Base-by-base conservation (phyloP, 331 rosid genomes). In the Erythrophleum ivorense region DNA sequence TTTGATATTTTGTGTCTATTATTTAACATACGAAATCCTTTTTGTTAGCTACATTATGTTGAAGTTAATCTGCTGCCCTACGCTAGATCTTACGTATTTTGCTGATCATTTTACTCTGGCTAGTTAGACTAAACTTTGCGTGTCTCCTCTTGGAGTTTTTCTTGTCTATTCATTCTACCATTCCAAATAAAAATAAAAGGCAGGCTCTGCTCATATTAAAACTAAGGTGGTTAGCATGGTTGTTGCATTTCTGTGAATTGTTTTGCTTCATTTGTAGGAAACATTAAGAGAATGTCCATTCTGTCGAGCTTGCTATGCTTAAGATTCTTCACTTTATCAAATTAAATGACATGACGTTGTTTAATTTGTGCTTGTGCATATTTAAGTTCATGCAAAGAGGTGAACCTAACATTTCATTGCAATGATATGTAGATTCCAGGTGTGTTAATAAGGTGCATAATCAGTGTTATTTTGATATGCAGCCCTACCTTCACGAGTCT, bases 401-500 rank as follows among this genome's bases (percentile, higher is more conserved):
- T 13, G 1, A 62, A 10, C 66, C 40, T 60, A 29, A 16, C 11
- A 38, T 60, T 59, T 60, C 66, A 4, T 7, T 14, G 19, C 29
- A 66, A 18, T 38, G 71, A 38, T 36, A 9, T 18, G 2, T 16
- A 16, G 29, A 66, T 66, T 38, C 7, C 8, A 7, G 71, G 3
- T 16, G 29, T 18, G 13, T 14, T 36, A 34, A 64, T 36, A 33
- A 5, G 46, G 7, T 18, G 13, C 31, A 66, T 40, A 7, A 66
- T 38, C 14, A 2, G n/a, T 40, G 31, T n/a, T 67, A 67, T 68
- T 10, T n/a, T 19, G 54, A 19, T 6, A 24, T 70, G 75, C 58
- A 71, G 75, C 58, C 75, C 15, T 46, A 71, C 58, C 75, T 46
- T 48, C 75, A 71, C 55, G 58, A 71, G 41, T 71, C 75, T 12